Percentiles rank a stretch among this genome's conserved stretches.
Evolutionary conservation across 495 filamentous ascomycete genomes (phyloP).

Genomic region (Symbiotaphrina buchneri): DNA sequence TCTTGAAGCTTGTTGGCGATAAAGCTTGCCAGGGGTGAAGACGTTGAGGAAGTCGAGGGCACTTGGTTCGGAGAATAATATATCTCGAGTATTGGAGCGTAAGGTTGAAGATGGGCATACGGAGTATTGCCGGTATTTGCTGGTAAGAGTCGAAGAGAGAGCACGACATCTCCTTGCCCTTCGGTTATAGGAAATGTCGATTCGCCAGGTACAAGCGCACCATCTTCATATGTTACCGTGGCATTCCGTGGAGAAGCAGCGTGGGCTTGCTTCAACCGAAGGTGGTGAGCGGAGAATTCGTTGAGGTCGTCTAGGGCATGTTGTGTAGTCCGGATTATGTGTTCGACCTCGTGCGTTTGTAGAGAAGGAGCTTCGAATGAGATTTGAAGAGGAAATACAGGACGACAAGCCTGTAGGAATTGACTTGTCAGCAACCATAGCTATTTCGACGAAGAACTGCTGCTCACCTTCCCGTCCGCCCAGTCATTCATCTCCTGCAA

Average conservation of each 20-base stretch:
- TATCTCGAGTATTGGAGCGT: conserved; percentile 52
- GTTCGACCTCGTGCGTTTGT: conserved; percentile 43
- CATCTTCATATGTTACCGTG: neutral
- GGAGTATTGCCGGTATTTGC: conserved; percentile 29
- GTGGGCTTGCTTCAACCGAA: conserved; percentile 48
- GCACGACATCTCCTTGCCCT: conserved; percentile 27
- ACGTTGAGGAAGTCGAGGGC: conserved; percentile 41
- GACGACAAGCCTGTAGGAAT: conserved; percentile 46
- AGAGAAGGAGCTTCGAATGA: conserved; percentile 49
- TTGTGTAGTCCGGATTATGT: conserved; percentile 64
- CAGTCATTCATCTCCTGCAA: conserved; percentile 74
- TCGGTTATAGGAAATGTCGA: conserved; percentile 7
- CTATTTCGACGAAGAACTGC: conserved; percentile 6
- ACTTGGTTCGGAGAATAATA: conserved; percentile 56
- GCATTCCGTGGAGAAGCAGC: conserved; percentile 6
- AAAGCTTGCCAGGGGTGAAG: conserved; percentile 55
- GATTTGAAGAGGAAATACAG: conserved; percentile 72
- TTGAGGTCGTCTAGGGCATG: conserved; percentile 79
- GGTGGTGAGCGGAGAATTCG: conserved; percentile 77
- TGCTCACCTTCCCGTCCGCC: conserved; percentile 70
- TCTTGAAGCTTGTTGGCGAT: conserved; percentile 59
- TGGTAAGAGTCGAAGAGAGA: conserved; percentile 45
- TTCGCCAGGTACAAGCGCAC: neutral
- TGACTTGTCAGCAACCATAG: neutral
- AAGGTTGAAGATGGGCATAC: conserved; percentile 37